Base-by-base conservation (phyloP, 2,329 filamentous ascomycete species). In the Botrytis aclada region DNA sequence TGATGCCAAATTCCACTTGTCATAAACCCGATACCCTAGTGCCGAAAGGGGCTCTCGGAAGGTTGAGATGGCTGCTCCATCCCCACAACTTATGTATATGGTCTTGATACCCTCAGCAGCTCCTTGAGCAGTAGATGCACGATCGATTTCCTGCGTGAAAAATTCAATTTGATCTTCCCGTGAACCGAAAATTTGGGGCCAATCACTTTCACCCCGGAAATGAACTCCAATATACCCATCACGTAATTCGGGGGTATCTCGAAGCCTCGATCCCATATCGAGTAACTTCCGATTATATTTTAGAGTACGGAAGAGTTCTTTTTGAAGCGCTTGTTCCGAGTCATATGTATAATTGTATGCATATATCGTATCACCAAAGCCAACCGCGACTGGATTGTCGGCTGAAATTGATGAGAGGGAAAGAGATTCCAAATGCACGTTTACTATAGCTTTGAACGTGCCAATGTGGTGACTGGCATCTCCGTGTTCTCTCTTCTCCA, bases 81-180 rank as follows among this genome's bases (percentile, higher is more conserved):
- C 65, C 16, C 77, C 77, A 66, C 77, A 78, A n/a, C 76, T 78
- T 16, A 79, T 70, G 63, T 78, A 78, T 16, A 78, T 58, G 0
- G 72, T 75, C 22, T 66, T 75, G 16, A 73, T 32, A 34, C 45
- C 62, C 25, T 70, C 39, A 16, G 61, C 47, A 29, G 60, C 18
- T 4, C 32, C 62, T 1, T 61, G 54, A 7, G 9, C 47, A n/a
- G 58, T 29, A n/a, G 71, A 64, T 20, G 76, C 63, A 16, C 60
- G 25, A 22, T 73, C 34, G 39, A 79, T 73, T 37, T 77, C 75
- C 39, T 74, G 32, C 1, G 25, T 63, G 43, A 76, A 79, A 7
- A 75, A 67, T 1, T 72, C 20, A 69, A 78, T 76, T 22, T 79
- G 77, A 25, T 74, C 47, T 22, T 72, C 70, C 3, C 43, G 51